phyloP scores from a whole-genome alignment of 768 basidiomycete genomes.

The Gelatoporia subvermispora region DNA sequence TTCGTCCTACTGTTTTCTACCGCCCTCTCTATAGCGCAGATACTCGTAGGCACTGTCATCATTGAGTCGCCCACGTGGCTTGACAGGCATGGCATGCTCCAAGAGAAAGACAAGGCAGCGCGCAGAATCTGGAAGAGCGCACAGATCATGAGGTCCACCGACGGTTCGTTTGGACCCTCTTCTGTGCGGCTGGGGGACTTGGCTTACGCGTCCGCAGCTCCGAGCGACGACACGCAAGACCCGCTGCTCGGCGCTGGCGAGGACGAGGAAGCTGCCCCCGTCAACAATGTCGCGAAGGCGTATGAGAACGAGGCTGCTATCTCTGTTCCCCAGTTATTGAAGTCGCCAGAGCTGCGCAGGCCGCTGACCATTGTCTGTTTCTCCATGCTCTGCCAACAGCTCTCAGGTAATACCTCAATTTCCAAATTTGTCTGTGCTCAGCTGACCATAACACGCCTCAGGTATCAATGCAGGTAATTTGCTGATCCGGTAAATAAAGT shows the following conservation, averaged over 20 bases:
- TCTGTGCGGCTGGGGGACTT: background rate
- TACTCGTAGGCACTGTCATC: constrained; percentile 47
- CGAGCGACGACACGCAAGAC: constrained; percentile 28
- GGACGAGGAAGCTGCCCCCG: constrained; percentile 13
- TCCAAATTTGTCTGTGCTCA: background rate
- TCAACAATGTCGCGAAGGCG: constrained; percentile 14
- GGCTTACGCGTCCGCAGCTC: background rate
- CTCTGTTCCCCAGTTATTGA: constrained; percentile 50
- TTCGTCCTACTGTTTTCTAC: constrained; percentile 62
- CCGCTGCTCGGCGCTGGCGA: constrained; percentile 35
- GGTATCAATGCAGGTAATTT: constrained; percentile 72
- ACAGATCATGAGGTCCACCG: constrained; percentile 12
- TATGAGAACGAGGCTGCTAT: constrained; percentile 29
- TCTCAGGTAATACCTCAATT: constrained; percentile 60
- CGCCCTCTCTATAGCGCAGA: constrained; percentile 49
- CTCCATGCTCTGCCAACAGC: constrained; percentile 73
- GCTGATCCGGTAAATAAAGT: background rate
- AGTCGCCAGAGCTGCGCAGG: constrained; percentile 45
- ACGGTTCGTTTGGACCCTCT: constrained; percentile 3
- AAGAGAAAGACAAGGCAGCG: constrained; percentile 42
- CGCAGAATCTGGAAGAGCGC: constrained; percentile 49
- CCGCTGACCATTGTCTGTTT: constrained; percentile 65
- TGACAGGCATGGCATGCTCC: constrained; percentile 39
- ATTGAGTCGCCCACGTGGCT: constrained; percentile 76
- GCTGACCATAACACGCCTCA: constrained; percentile 17